Evolutionary conservation across 768 basidiomycete genomes (phyloP), one percentile per base, ranked within the genome.

Genomic region (Leccinum boreale): DNA sequence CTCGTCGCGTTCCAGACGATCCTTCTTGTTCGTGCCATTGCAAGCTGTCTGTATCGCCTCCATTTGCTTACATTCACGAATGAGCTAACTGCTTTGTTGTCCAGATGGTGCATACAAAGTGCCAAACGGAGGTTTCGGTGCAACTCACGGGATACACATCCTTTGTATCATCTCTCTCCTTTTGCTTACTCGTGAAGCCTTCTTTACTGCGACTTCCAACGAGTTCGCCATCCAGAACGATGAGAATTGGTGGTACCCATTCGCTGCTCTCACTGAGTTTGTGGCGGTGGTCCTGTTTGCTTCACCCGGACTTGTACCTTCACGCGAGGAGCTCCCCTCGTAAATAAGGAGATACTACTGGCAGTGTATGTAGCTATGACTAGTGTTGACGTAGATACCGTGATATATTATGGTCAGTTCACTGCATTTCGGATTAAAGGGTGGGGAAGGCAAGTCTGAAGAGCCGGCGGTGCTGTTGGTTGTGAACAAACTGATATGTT

Each of bases 181-280:
- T 11, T 58, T 71, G 29, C 66, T 75, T 35, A 35, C 60, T 28
- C 70, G 71, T n/a, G 65, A 74, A 57, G 55, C 65, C 3, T 74
- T 74, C 64, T 65, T 74, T 28, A 49, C 59, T 55, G 66, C 56
- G n/a, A 73, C 69, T 11, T 19, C 60, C 48, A 62, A 62, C 53
- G 26, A 67, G 31, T 0, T 26, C 3, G 26, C 62, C 10, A 58
- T 55, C 55, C 71, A 72, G 52, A 67, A 69, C 48, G 36, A 69
- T n/a, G 72, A 74, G 52, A 55, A 61, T 17, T 63, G 66, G 51
- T 75, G 70, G 66, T 75, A 74, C 52, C 72, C 72, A 21, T 63
- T 74, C 17, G 65, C 69, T 35, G 74, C 70, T 9, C 49, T 68
- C 11, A 63, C 74, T 4, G 74, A 75, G 58, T 58, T 73, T 36